These are phyloP conservation scores for Aspergillus coremiiformis DNA, from an alignment of 495 filamentous ascomycete species.

Conservation along the genomic window DNA sequence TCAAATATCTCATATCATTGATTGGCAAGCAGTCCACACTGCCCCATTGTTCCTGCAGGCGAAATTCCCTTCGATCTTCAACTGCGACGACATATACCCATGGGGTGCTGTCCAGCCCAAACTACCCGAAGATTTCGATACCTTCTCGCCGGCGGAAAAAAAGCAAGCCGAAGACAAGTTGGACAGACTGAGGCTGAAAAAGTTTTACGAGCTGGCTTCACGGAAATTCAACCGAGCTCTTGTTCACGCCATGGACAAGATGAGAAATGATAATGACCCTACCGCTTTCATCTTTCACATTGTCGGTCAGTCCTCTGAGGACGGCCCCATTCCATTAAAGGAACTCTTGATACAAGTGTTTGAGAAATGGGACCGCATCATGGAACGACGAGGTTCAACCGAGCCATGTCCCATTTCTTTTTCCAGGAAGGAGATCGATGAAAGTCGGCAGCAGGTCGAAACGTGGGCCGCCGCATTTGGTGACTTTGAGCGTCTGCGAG, in stretches of 20 bases:
- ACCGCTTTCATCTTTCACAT: conserved; percentile 19
- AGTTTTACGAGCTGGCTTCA: conserved; percentile 18
- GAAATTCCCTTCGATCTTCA: conserved; percentile 15
- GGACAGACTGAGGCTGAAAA: conserved; percentile 10
- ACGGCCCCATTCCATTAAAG: conserved; percentile 13
- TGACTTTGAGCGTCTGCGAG: conserved; percentile 11
- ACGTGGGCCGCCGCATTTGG: conserved; percentile 10
- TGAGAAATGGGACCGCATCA: conserved; percentile 14
- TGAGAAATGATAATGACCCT: conserved; percentile 18
- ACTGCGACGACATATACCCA: conserved; percentile 12
- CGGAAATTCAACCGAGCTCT: conserved; percentile 17
- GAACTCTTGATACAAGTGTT: conserved; percentile 20
- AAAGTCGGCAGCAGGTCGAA: conserved; percentile 8
- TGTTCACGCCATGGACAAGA: conserved; percentile 11
- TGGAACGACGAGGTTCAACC: conserved; percentile 2
- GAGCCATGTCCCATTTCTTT: conserved; percentile 16
- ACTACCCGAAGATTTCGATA: conserved; percentile 12
- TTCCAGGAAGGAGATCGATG: conserved; percentile 8
- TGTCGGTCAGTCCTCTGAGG: conserved; percentile 10
- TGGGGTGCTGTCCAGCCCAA: conserved; percentile 16
- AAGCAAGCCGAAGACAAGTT: conserved; percentile 4
- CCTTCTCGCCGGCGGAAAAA: conserved; percentile 8
- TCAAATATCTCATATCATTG: conserved; percentile 18
- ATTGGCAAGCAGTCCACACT: conserved; percentile 14
- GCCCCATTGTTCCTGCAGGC: conserved; percentile 18